phyloP scores from a whole-genome alignment of 805 yeast genomes.

The Wickerhamiella brachini region DNA sequence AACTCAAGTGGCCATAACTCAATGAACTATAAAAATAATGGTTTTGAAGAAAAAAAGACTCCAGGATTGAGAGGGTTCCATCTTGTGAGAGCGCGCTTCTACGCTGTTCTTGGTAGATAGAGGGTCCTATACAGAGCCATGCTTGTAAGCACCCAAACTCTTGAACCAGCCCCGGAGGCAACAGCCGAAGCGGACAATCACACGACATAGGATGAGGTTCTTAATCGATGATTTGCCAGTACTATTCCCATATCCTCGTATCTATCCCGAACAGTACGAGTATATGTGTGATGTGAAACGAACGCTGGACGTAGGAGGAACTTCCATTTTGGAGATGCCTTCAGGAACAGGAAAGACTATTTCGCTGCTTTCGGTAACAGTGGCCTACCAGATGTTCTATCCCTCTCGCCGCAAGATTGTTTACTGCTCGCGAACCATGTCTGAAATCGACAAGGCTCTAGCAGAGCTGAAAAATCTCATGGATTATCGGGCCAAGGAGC shows the following conservation, averaged over 20 bases:
- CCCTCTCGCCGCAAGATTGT: constrained; percentile 90
- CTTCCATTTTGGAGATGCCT: constrained; percentile 96
- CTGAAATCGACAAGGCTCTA: constrained; percentile 94
- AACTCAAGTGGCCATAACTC: too few relatives aligned
- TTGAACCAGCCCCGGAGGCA: too few relatives aligned
- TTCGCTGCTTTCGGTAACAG: constrained; percentile 76
- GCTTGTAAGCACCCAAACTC: too few relatives aligned
- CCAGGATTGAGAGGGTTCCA: too few relatives aligned
- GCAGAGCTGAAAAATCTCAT: constrained; percentile 79
- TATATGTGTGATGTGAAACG: constrained; percentile 94
- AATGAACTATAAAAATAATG: too few relatives aligned
- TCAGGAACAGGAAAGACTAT: constrained; percentile 98
- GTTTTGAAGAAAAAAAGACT: too few relatives aligned
- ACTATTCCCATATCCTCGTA: constrained; percentile 87
- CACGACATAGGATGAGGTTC: constrained; percentile 37
- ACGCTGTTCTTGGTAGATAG: too few relatives aligned
- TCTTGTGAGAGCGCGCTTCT: too few relatives aligned
- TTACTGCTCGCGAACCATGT: constrained; percentile 98
- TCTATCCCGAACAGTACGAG: constrained; percentile 96
- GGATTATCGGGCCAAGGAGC: constrained; percentile 70
- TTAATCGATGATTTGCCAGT: constrained; percentile 92
- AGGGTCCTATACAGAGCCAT: too few relatives aligned
- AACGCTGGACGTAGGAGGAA: constrained; percentile 91
- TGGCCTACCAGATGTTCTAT: constrained; percentile 86
- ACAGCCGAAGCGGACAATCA: too few relatives aligned